Base-by-base conservation (phyloP, 495 filamentous ascomycete species). In the Penicillium dipodomyicola region DNA sequence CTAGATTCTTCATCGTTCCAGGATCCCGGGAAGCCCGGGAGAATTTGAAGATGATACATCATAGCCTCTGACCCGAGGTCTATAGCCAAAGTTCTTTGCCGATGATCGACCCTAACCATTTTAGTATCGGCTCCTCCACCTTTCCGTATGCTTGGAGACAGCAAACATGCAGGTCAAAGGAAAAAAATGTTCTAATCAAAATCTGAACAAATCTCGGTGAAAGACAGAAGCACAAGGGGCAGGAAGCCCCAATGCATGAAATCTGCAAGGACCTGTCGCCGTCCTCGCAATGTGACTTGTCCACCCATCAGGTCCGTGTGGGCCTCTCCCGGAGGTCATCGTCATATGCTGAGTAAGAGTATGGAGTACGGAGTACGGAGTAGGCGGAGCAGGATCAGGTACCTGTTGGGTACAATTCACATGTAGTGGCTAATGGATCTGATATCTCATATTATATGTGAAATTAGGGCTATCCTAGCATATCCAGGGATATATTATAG, bases 201-300 rank as follows among this genome's bases (percentile, higher is more conserved):
- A 40, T 40, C 33, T 2, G 4, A 39, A 7, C 17, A 23, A 51
- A 17, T 44, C 9, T 33, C 25, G 20, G 35, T 45, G 37, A 37
- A 23, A 49, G 44, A n/a, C 22, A 49, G 33, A 50, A 49, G 14
- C 46, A 47, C 56, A 56, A 60, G 46, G 54, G 59, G 51, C 39
- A 22, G 37, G 39, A 52, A 51, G 42, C 15, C 39, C 25, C 42
- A 52, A 57, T 65, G 60, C 63, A 72, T 56, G 57, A 65, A 65
- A 67, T 64, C 64, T 72, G 71, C 69, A 74, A 74, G 69, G 69
- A 74, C 61, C 57, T 67, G 61, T 67, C 59, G 48, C 53, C 48
- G 25, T 61, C 61, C 69, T 68, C 50, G 64, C 60, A 55, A 69
- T 71, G 56, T 74, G 72, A 74, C 72, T 70, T 56, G 68, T 72